Base-by-base conservation (phyloP, 1,139 yeast species). In the Candida neerlandica region DNA sequence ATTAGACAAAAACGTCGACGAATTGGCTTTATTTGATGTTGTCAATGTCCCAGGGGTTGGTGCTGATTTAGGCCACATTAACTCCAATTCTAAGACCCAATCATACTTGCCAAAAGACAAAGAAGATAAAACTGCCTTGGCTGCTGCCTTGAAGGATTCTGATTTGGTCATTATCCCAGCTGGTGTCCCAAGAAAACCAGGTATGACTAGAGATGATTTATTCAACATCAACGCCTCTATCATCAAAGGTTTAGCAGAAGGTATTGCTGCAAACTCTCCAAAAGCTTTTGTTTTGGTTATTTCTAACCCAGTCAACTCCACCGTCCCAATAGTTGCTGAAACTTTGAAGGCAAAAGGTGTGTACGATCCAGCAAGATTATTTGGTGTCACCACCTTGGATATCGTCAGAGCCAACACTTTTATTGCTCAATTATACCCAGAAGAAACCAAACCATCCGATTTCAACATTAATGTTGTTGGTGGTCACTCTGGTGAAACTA, bases 181-280 rank as follows among this genome's bases (percentile, higher is more conserved):
- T 52, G 99, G 99, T 76, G 97, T 94, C 51, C 99, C 99, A 75
- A 89, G 99, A 81, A 94, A 94, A 80, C 98, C 98, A 58, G 98
- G 98, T 68, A 92, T 92, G 98, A 91, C 98, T 64, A 84, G 96
- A 81, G 99, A 94, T 70, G 99, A 94, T 69, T 82, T 94, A 68
- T 94, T 94, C 86, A 89, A 90, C 80, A 92, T 96, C 75, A 94
- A 94, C 69, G 99, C 99, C 46, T 87, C 96, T 46, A 94, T 94
- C 68, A 96, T 94, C 58, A 86, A 95, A 70, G 96, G 87, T 67
- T 81, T 94, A 68, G 96, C 97, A 60, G 81, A 86, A 70, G 92
- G 96, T 39, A 84, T 87, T 62, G 97, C 96, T 58, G 89, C 86
- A 64, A 73, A 80, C 68, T 81, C 90, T 62, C 98, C 98, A 65